Evolutionary conservation across 169 alveolate genomes (phyloP).

Genomic region (Eimeria praecox): DNA sequence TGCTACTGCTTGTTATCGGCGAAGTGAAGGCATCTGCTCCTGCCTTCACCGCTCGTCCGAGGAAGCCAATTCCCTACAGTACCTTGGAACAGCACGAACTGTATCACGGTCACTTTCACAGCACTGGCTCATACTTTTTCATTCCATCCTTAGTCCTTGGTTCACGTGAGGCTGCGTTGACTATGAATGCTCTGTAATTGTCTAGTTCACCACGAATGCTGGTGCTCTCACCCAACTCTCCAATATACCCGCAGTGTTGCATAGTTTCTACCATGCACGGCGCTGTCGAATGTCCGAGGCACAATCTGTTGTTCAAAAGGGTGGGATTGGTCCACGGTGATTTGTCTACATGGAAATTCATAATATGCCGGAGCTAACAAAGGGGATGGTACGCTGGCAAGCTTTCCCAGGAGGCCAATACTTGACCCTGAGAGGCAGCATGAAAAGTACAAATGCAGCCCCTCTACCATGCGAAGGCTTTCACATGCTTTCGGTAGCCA

Average conservation of each 20-base stretch:
- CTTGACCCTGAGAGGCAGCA: too few species aligned
- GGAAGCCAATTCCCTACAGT: too few species aligned
- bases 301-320: neutral
- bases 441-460: neutral
- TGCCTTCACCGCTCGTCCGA: too few species aligned
- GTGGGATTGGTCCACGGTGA: neutral
- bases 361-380: neutral
- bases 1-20: neutral
- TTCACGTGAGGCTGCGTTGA: neutral
- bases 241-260: neutral
- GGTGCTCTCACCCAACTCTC: neutral
- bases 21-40: neutral
- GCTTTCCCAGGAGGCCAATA: neutral
- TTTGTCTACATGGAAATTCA: neutral
- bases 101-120: too few species aligned
- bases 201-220: neutral
- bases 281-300: neutral
- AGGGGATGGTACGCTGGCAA: neutral
- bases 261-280: neutral
- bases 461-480: neutral
- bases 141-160: too few species aligned
- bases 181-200: neutral
- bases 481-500: neutral
- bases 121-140: too few species aligned
- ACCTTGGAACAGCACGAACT: too few species aligned